Conservation (phyloP, 805 yeast species). For the Saccharomyces paradoxus region DNA sequence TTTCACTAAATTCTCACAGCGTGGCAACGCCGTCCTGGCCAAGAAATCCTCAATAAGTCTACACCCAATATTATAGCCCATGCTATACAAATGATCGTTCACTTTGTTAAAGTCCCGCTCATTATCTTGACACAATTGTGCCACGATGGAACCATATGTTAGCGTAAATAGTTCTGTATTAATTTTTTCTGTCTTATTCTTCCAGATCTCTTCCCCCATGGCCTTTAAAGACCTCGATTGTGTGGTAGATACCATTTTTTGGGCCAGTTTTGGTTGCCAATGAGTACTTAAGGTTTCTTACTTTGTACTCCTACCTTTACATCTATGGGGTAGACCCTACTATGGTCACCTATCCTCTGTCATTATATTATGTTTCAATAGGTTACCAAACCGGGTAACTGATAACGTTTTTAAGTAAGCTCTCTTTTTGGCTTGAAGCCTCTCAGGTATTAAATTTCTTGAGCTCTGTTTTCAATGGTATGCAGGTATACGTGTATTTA, state of each 20-base stretch:
- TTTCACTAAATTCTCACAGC: constrained; percentile 73
- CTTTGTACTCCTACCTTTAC: background rate
- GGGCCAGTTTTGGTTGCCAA: background rate
- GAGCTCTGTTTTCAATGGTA: background rate
- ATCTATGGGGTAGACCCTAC: background rate
- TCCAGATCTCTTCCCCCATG: constrained; percentile 88
- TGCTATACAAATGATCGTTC: constrained; percentile 73
- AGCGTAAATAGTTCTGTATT: constrained; percentile 90
- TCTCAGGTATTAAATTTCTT: background rate
- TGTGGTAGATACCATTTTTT: constrained; percentile 4
- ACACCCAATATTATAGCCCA: constrained; percentile 94
- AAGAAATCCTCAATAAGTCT: constrained; percentile 87
- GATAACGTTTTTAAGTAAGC: background rate
- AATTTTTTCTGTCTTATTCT: constrained; percentile 75
- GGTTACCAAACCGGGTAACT: background rate
- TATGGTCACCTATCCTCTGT: background rate
- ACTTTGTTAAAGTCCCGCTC: constrained; percentile 69
- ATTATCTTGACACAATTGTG: constrained; percentile 81
- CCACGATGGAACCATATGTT: constrained; percentile 89
- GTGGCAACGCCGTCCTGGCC: constrained; percentile 75
- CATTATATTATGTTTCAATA: background rate
- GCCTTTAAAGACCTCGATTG: constrained; percentile 26
- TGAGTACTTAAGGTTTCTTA: background rate
- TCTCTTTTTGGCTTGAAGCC: background rate
- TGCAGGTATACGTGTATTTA: background rate